phyloP scores from a whole-genome alignment of 2,329 filamentous ascomycete species.

The Didymella pomorum region DNA sequence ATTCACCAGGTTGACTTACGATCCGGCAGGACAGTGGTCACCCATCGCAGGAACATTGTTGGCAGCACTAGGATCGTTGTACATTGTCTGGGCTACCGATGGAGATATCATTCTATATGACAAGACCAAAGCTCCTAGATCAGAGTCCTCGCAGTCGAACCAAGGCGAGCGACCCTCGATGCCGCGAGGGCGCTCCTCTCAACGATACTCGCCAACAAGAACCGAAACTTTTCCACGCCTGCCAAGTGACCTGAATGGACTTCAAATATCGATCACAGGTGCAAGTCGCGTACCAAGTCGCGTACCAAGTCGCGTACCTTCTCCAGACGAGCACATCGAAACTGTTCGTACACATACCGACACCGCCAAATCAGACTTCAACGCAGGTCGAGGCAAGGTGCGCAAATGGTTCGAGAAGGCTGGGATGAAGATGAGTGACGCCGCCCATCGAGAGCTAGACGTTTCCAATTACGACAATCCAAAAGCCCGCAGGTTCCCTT shows the following conservation, averaged over 20 bases:
- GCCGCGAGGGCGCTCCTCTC: conserved; percentile 33
- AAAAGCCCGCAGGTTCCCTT: conserved; percentile 61
- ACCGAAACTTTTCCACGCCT: conserved; percentile 25
- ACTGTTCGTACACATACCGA: conserved; percentile 9
- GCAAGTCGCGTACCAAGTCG: conserved; percentile 8
- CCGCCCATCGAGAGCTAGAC: conserved; percentile 56
- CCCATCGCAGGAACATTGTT: conserved; percentile 67
- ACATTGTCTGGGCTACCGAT: conserved; percentile 56
- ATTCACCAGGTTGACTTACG: background rate
- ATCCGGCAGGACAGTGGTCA: conserved; percentile 60
- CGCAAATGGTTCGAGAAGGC: conserved; percentile 54
- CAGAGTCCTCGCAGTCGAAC: conserved; percentile 4
- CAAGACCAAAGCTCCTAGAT: background rate
- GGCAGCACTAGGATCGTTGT: conserved; percentile 66
- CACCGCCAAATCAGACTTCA: conserved; percentile 17
- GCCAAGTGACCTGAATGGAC: conserved; percentile 24
- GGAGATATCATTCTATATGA: background rate
- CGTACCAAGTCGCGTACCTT: conserved; percentile 3
- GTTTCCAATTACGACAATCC: conserved; percentile 59
- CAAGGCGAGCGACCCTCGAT: conserved; percentile 1
- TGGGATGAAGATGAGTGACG: conserved; percentile 58
- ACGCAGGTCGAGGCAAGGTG: conserved; percentile 31
- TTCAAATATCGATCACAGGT: conserved; percentile 28
- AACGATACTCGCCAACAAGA: conserved; percentile 4
- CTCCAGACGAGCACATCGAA: conserved; percentile 5